These are phyloP conservation scores for Cutaneotrichosporon cutaneum DNA, from an alignment of 1,284 basidiomycete genomes.

Conservation along the genomic window DNA sequence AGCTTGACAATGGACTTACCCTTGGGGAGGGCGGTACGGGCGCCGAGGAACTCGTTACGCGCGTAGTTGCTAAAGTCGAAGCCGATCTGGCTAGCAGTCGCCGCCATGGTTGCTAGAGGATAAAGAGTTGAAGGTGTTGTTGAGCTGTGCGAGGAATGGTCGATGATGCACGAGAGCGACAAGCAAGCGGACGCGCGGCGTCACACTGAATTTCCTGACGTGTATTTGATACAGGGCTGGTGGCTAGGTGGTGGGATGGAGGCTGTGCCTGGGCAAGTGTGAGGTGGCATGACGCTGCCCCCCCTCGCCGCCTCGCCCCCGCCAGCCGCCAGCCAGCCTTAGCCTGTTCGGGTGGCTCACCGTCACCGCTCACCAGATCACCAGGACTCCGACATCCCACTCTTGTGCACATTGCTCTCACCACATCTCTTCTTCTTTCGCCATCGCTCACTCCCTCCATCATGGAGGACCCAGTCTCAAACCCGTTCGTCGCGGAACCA, in stretches of 20 bases:
- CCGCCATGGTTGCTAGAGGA: conserved; percentile 30
- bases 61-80: conserved; percentile 71
- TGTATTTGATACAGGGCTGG: conserved; percentile 1
- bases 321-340: no score
- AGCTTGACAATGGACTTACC: conserved; percentile 24
- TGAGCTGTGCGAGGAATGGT: not conserved
- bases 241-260: not conserved
- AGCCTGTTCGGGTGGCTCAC: not conserved
- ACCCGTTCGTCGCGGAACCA: conserved; percentile 24
- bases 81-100: conserved; percentile 52
- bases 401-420: not conserved
- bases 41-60: conserved; percentile 74
- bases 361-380: not conserved
- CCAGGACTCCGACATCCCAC: no score
- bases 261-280: no score
- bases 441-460: not conserved
- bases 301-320: no score
- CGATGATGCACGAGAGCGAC: not conserved
- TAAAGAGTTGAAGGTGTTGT: not conserved
- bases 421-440: not conserved
- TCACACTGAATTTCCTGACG: conserved; percentile 10
- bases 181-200: conserved; percentile 20
- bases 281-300: conserved; percentile 6
- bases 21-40: conserved; percentile 54
- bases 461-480: conserved; percentile 27